Percentiles rank a stretch among this genome's conserved stretches.
Conservation (phyloP, 2,329 filamentous ascomycete genomes). For the Clonostachys byssicola region DNA sequence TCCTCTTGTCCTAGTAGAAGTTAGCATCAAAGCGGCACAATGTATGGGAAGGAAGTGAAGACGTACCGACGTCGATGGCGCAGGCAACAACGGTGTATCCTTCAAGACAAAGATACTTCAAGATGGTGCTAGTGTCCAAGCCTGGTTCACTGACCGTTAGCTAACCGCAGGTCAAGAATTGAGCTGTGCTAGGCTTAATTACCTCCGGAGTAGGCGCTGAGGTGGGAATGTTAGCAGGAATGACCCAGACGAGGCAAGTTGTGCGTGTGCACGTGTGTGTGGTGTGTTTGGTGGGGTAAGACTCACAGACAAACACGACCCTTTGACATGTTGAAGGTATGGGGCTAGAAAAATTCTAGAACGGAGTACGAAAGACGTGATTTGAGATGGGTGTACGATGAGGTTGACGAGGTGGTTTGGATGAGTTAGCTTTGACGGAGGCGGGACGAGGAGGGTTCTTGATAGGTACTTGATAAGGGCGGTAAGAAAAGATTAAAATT, state of each 20-base stretch:
- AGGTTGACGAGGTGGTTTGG: too few species aligned
- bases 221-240: conserved; percentile 5
- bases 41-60: not conserved
- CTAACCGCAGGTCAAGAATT: conserved; percentile 2
- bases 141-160: conserved; percentile 3
- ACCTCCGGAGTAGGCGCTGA: conserved; percentile 14
- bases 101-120: conserved; percentile 5
- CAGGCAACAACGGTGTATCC: conserved; percentile 6
- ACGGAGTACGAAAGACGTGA: too few species aligned
- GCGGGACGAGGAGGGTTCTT: too few species aligned
- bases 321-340: conserved; percentile 7
- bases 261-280: not conserved
- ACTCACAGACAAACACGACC: conserved; percentile 15
- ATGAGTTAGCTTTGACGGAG: too few species aligned
- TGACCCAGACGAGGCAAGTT: not conserved
- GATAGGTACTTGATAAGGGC: too few species aligned
- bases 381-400: too few species aligned
- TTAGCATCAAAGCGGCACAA: conserved; percentile 47
- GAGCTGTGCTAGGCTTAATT: conserved; percentile 3
- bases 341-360: too few species aligned
- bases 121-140: conserved; percentile 11
- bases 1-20: conserved; percentile 60
- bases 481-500: too few species aligned
- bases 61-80: not conserved
- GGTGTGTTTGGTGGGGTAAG: not conserved